Conservation (phyloP, 306 rosid genomes). For the Clitoria ternatea region DNA sequence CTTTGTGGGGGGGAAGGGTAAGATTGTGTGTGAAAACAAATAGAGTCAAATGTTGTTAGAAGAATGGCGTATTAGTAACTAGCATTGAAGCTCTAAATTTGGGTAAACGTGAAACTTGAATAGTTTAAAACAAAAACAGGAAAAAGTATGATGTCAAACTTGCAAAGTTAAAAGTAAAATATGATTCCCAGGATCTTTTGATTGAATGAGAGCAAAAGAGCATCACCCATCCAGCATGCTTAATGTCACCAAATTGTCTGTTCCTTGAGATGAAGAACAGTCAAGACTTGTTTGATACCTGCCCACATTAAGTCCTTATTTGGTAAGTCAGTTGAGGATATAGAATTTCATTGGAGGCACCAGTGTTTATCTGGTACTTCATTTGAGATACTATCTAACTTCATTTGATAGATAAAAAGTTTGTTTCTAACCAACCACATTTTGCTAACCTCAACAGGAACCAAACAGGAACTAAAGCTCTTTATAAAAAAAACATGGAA, state of each 20-base stretch:
- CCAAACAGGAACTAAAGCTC: too few relatives aligned
- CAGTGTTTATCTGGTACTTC: too few relatives aligned
- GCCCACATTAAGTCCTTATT: neutral
- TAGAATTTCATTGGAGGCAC: too few relatives aligned
- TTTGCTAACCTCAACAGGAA: too few relatives aligned
- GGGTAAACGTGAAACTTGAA: neutral
- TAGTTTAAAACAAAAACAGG: neutral
- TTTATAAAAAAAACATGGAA: neutral
- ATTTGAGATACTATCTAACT: too few relatives aligned
- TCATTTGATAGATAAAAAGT: too few relatives aligned
- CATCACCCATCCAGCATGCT: slow-evolving; percentile 5
- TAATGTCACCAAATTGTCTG: slow-evolving; percentile 7
- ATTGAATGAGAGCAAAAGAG: neutral
- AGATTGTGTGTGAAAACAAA: neutral
- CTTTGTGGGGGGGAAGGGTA: neutral
- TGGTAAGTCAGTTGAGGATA: too few relatives aligned
- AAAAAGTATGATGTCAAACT: neutral
- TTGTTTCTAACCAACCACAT: too few relatives aligned
- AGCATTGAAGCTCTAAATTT: neutral
- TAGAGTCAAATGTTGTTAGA: neutral
- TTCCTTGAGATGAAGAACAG: neutral
- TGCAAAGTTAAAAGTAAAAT: slow-evolving; percentile 12
- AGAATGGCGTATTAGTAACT: neutral
- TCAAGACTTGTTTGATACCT: slow-evolving; percentile 27
- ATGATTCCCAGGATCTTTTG: neutral